Conservation (phyloP, 2,329 filamentous ascomycete species). For the Apiospora pterosperma region DNA sequence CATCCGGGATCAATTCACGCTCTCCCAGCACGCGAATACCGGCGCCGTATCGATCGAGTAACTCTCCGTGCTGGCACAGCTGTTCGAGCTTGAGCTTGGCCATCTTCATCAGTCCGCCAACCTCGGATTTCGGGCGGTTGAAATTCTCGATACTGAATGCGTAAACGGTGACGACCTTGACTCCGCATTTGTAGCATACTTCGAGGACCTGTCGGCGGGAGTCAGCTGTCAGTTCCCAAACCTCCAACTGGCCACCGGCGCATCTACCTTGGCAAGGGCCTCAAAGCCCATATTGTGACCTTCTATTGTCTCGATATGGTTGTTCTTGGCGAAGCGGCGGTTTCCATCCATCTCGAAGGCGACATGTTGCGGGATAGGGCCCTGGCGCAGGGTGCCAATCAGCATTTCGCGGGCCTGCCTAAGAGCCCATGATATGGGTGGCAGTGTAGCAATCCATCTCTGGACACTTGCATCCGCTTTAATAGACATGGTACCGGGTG, state of each 20-base stretch:
- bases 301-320: slow-evolving; percentile 94
- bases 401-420: slow-evolving; percentile 76
- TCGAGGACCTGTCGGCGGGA: slow-evolving; percentile 68
- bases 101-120: slow-evolving; percentile 96
- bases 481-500: slow-evolving; percentile 5
- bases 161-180: slow-evolving; percentile 96
- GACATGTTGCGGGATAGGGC: slow-evolving; percentile 88
- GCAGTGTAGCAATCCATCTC: slow-evolving; percentile 79
- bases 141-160: slow-evolving; percentile 99
- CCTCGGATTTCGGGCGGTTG: slow-evolving; percentile 93
- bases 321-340: slow-evolving; percentile 81
- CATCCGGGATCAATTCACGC: slow-evolving; percentile 75
- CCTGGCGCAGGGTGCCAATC: slow-evolving; percentile 84
- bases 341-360: slow-evolving; percentile 99
- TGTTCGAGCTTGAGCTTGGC: slow-evolving; percentile 93
- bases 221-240: background rate
- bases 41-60: slow-evolving; percentile 90
- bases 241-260: background rate
- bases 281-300: slow-evolving; percentile 96
- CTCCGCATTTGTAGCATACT: slow-evolving; percentile 96
- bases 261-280: slow-evolving; percentile 75
- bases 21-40: slow-evolving; percentile 83
- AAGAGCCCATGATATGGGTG: slow-evolving; percentile 87
- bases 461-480: slow-evolving; percentile 23
- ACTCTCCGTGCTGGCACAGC: slow-evolving; percentile 85